phyloP scores from a whole-genome alignment of 441 rosid genomes.

The Breynia disticha region DNA sequence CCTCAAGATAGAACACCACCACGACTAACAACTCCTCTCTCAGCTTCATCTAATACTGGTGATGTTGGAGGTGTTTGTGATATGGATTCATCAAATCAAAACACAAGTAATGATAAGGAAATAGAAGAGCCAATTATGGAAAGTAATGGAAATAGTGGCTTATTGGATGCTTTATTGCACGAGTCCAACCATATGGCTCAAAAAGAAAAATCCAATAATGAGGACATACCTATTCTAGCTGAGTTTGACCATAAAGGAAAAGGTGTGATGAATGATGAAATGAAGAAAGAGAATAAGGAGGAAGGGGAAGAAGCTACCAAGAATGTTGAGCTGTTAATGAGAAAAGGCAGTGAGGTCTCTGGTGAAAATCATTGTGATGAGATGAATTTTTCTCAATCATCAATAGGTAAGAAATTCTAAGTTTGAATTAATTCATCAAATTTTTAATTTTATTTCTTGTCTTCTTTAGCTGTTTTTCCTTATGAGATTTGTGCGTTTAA shows the following conservation, averaged over 20 bases:
- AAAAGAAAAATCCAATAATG: slow-evolving; percentile 14
- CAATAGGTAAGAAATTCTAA: slow-evolving; percentile 25
- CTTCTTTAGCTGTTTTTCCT: background rate
- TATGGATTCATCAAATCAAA: slow-evolving; percentile 4
- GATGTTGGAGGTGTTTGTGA: slow-evolving; percentile 12
- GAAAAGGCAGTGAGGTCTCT: slow-evolving; percentile 9
- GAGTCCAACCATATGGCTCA: slow-evolving; percentile 37
- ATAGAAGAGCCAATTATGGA: background rate
- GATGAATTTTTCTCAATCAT: slow-evolving; percentile 34
- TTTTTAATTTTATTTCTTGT: background rate
- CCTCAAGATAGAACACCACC: slow-evolving; percentile 49
- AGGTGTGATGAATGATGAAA: slow-evolving; percentile 5
- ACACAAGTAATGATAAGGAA: slow-evolving; percentile 1
- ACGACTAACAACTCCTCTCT: slow-evolving; percentile 16
- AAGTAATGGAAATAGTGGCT: slow-evolving; percentile 25
- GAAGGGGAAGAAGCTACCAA: background rate
- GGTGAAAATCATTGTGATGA: slow-evolving; percentile 28
- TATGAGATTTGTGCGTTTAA: background rate
- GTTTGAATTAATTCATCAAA: background rate
- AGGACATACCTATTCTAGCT: slow-evolving; percentile 8
- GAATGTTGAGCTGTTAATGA: slow-evolving; percentile 12
- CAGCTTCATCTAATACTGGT: slow-evolving; percentile 17
- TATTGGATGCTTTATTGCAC: slow-evolving; percentile 55
- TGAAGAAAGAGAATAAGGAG: slow-evolving; percentile 12
- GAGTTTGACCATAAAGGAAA: slow-evolving; percentile 22